Evolutionary conservation across 2,329 filamentous ascomycete genomes (phyloP).

Genomic region (Ophiosphaerella herpotricha): DNA sequence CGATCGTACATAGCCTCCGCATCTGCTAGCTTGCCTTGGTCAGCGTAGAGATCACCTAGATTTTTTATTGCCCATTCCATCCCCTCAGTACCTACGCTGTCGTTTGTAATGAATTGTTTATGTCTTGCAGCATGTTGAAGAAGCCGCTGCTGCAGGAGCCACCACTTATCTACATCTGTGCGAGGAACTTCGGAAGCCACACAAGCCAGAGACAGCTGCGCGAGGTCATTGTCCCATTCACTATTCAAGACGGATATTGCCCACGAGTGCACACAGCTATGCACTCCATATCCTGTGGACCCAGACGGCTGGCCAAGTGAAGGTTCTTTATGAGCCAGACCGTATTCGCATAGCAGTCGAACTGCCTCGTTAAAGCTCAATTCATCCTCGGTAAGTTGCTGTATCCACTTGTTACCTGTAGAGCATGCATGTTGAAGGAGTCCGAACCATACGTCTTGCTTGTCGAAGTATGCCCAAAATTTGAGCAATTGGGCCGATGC

Average conservation of each 20-base stretch:
- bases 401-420: slow-evolving; percentile 22
- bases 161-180: slow-evolving; percentile 11
- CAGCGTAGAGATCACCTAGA: slow-evolving; percentile 1
- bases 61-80: slow-evolving; percentile 1
- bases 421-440: slow-evolving; percentile 34
- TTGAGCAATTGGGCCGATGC: slow-evolving; percentile 7
- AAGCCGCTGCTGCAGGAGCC: slow-evolving; percentile 20
- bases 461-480: slow-evolving; percentile 22
- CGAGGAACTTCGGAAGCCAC: slow-evolving; percentile 17
- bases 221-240: slow-evolving; percentile 16
- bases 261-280: slow-evolving; percentile 45
- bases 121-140: slow-evolving; percentile 17
- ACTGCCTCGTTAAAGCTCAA: slow-evolving; percentile 31
- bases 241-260: slow-evolving; percentile 31
- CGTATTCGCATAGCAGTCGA: slow-evolving; percentile 34
- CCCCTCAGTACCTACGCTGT: slow-evolving; percentile 12
- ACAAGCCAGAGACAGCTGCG: slow-evolving; percentile 17
- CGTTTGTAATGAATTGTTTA: slow-evolving; percentile 9
- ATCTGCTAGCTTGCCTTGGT: slow-evolving; percentile 16
- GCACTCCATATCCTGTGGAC: slow-evolving; percentile 38
- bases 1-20: slow-evolving; percentile 14
- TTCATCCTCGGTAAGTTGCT: slow-evolving; percentile 15
- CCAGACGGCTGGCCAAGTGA: slow-evolving; percentile 1
- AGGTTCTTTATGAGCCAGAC: slow-evolving; percentile 31
- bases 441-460: slow-evolving; percentile 53